phyloP scores from a whole-genome alignment of 192 early-diverging fungal species.

The Rhizoclosmatium globosum region DNA sequence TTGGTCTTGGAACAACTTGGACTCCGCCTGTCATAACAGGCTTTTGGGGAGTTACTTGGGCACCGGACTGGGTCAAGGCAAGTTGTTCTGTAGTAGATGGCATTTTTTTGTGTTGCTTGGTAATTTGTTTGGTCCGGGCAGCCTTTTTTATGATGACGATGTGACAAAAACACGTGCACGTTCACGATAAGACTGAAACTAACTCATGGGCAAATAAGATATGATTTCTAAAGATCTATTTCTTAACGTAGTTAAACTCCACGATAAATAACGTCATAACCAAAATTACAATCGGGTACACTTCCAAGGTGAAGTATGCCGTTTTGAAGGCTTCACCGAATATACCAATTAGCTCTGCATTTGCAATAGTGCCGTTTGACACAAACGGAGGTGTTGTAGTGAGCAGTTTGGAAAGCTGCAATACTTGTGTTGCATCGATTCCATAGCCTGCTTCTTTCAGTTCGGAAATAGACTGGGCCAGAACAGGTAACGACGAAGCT shows the following conservation, averaged over 20 bases:
- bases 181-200: no score
- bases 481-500: slow-evolving; percentile 33
- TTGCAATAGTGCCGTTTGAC: slow-evolving; percentile 1
- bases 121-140: no score
- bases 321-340: slow-evolving; percentile 29
- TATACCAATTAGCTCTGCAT: slow-evolving; percentile 18
- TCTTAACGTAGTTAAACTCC: slow-evolving; percentile 20
- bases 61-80: no score
- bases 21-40: no score
- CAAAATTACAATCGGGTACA: slow-evolving; percentile 44
- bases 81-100: no score
- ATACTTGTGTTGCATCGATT: slow-evolving; percentile 11
- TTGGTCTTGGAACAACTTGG: no score
- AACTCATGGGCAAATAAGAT: no score
- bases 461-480: slow-evolving; percentile 7
- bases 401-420: not conserved
- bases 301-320: slow-evolving; percentile 31
- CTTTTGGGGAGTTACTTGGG: no score
- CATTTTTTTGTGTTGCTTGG: no score
- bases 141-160: no score
- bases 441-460: not conserved
- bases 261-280: slow-evolving; percentile 45
- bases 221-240: no score
- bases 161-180: no score
- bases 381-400: not conserved